Conservation (phyloP, 2,329 filamentous ascomycete genomes). For the Calonectria honghensis region DNA sequence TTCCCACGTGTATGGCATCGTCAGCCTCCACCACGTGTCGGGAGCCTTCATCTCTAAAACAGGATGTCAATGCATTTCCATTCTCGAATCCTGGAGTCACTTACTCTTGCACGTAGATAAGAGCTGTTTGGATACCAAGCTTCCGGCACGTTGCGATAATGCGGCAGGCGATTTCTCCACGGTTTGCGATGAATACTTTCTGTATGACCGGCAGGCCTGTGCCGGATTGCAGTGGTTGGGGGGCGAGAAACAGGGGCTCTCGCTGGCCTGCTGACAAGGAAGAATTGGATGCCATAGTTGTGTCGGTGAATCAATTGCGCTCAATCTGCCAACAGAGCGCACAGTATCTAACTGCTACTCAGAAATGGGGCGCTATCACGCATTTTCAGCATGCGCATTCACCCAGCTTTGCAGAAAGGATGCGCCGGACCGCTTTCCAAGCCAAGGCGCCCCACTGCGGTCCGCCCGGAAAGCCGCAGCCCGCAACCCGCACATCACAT, state of each 20-base stretch:
- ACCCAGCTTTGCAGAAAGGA: background rate
- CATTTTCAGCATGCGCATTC: slow-evolving; percentile 22
- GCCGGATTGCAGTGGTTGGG: slow-evolving; percentile 11
- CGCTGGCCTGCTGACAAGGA: background rate
- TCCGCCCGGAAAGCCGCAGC: slow-evolving; percentile 10
- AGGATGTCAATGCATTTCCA: slow-evolving; percentile 2
- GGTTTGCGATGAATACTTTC: slow-evolving; percentile 49
- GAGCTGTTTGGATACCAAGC: slow-evolving; percentile 70
- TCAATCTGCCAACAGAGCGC: background rate
- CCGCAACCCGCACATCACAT: background rate
- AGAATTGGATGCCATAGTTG: slow-evolving; percentile 4
- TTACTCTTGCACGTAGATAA: slow-evolving; percentile 71
- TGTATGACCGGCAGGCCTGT: slow-evolving; percentile 51
- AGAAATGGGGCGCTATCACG: slow-evolving; percentile 3
- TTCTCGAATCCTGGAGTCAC: background rate
- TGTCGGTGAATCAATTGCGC: slow-evolving; percentile 3
- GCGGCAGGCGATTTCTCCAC: slow-evolving; percentile 50
- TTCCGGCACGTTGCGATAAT: slow-evolving; percentile 52
- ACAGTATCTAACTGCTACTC: background rate
- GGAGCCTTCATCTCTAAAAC: slow-evolving; percentile 36
- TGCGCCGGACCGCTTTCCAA: slow-evolving; percentile 8
- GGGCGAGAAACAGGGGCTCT: slow-evolving; percentile 25
- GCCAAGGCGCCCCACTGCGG: background rate
- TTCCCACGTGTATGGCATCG: slow-evolving; percentile 44
- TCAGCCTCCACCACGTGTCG: slow-evolving; percentile 45